phyloP scores from a whole-genome alignment of 495 filamentous ascomycete genomes.

The Talaromyces wortmannii region DNA sequence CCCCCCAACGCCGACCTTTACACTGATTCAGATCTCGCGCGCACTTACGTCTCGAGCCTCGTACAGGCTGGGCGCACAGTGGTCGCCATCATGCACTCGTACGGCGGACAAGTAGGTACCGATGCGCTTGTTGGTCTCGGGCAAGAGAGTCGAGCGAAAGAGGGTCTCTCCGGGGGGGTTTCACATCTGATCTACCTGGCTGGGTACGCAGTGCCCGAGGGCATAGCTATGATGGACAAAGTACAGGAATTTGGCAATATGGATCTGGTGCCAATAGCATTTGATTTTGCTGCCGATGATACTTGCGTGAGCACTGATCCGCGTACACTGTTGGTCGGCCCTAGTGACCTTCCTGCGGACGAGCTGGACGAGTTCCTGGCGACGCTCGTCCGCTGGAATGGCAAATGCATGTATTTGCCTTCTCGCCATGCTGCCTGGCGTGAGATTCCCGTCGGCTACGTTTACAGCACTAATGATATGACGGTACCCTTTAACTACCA shows the following conservation, averaged over 20 bases:
- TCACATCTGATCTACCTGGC: conserved; percentile 30
- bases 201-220: conserved; percentile 23
- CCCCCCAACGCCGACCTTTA: conserved; percentile 15
- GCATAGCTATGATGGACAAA: conserved; percentile 11
- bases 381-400: conserved; percentile 15
- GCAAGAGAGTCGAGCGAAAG: conserved; percentile 10
- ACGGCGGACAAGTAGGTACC: conserved; percentile 29
- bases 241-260: conserved; percentile 14
- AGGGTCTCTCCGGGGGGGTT: conserved; percentile 21
- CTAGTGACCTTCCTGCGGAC: conserved; percentile 13
- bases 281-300: conserved; percentile 12
- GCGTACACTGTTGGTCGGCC: conserved; percentile 11
- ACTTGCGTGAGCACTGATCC: conserved; percentile 15
- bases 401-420: conserved; percentile 15
- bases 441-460: conserved; percentile 28
- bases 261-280: conserved; percentile 11
- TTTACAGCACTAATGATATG: conserved; percentile 23
- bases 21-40: conserved; percentile 21
- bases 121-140: conserved; percentile 22
- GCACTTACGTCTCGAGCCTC: conserved; percentile 11
- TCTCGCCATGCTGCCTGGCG: conserved; percentile 25
- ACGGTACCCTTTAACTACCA: conserved; percentile 25
- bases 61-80: conserved; percentile 19
- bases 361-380: conserved; percentile 13
- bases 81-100: conserved; percentile 32